Conservation (phyloP, 768 basidiomycete species). For the Gloeopeniophorella convolvens region DNA sequence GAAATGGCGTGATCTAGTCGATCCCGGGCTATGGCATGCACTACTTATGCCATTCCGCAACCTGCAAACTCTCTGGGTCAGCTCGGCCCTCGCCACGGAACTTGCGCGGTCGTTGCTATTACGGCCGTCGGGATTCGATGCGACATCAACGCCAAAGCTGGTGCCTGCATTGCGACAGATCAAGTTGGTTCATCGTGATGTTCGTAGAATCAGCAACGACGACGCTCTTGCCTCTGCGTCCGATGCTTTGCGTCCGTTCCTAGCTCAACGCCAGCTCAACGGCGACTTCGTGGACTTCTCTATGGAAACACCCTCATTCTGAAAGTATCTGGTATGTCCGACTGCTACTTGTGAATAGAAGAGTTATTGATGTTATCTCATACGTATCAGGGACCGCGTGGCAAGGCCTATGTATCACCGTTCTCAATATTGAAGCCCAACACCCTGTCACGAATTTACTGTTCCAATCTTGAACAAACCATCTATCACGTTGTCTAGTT, state of each 20-base stretch:
- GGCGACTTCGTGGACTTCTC: not conserved
- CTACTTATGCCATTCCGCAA: not conserved
- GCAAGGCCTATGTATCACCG: too few relatives aligned
- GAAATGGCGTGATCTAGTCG: conserved; percentile 1
- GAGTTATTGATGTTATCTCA: too few relatives aligned
- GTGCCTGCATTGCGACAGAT: not conserved
- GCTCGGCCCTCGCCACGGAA: not conserved
- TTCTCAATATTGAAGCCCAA: too few relatives aligned
- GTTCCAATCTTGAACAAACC: too few relatives aligned
- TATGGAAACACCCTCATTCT: too few relatives aligned
- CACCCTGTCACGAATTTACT: too few relatives aligned
- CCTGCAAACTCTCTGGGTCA: not conserved
- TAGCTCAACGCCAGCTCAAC: not conserved
- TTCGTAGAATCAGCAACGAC: not conserved
- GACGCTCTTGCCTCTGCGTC: not conserved
- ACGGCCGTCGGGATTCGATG: not conserved
- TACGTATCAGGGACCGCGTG: too few relatives aligned
- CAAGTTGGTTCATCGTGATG: conserved; percentile 10
- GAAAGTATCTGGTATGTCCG: too few relatives aligned
- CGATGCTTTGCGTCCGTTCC: not conserved
- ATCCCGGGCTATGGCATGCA: conserved; percentile 1
- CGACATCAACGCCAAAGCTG: too few relatives aligned
- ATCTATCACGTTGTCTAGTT: too few relatives aligned
- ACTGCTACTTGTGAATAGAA: too few relatives aligned
- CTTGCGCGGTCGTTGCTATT: not conserved